Evolutionary conservation across 2,329 filamentous ascomycete species (phyloP), one percentile per base, ranked within the genome.

Genomic region (Beauveria bassiana): DNA sequence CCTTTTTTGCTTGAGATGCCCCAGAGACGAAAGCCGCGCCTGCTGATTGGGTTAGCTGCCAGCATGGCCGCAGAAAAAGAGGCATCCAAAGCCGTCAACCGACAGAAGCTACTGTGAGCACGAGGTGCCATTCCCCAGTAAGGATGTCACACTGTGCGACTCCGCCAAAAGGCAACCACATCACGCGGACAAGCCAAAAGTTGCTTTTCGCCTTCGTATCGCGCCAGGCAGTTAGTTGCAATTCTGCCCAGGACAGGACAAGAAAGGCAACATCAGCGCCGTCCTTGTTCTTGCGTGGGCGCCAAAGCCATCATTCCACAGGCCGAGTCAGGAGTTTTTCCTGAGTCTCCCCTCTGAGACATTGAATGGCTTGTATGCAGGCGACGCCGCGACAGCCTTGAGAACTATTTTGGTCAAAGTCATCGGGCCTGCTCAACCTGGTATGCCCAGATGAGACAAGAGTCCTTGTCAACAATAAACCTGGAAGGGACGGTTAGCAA

Each of bases 101-200:
- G 59, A 47, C 50, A 55, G 57, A 54, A 55, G 14, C 31, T 40
- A 49, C 34, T 26, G 42, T 49, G 59, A 61, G 59, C 59, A 61
- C 59, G 59, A 55, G 59, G 51, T 61, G 31, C 28, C 40, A 43
- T 49, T 28, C 50, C 43, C 59, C 59, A 54, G 40, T 18, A 42
- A 55, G 59, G 59, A 61, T 61, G 51, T 51, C 50, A 61, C 59
- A 49, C 59, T 42, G 50, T 40, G 51, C 50, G 28, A 31, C 50
- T 47, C 28, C 31, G 22, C 51, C 59, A 31, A 49, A 61, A 47
- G 50, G 50, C 50, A 54, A 26, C 49, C 42, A 49, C 16, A 43
- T 61, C 59, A 61, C 59, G 59, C 59, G 59, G 59, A 40, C 50
- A 31, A 54, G 50, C 43, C 42, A 49, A 42, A 38, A 38, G 50